phyloP scores from a whole-genome alignment of 2,329 filamentous ascomycete species.

The Hymenoscyphus fraxineus region DNA sequence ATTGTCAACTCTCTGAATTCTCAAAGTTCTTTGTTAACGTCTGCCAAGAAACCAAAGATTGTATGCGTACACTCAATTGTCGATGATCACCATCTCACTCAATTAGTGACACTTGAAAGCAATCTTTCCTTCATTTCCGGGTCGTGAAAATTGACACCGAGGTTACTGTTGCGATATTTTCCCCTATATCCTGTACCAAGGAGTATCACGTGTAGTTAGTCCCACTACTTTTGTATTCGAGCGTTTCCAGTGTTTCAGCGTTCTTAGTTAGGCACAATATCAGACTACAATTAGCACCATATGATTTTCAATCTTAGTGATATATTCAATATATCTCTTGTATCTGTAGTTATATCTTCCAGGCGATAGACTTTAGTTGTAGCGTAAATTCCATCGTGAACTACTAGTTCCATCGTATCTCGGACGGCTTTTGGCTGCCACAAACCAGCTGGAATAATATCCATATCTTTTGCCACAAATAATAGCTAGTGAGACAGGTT shows the following conservation, averaged over 20 bases:
- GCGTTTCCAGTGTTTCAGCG: too few species aligned
- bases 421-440: background rate
- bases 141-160: background rate
- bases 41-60: too few species aligned
- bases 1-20: background rate
- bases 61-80: background rate
- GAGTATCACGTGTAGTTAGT: too few species aligned
- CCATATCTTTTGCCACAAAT: background rate
- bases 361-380: background rate
- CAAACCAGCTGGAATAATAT: background rate
- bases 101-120: background rate
- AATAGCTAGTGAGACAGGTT: background rate
- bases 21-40: background rate
- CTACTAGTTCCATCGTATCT: background rate
- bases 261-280: too few species aligned
- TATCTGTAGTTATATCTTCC: background rate
- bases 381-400: background rate
- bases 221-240: too few species aligned
- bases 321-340: too few species aligned
- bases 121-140: background rate
- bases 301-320: too few species aligned
- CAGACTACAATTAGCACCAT: too few species aligned
- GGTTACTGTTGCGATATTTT: background rate
- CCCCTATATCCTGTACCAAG: too few species aligned
- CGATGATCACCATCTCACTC: background rate